A percentile compares a stretch with the other conserved stretches of the same genome.
Conservation (phyloP, 2,329 filamentous ascomycete species). For the Stachybotrys chartarum region DNA sequence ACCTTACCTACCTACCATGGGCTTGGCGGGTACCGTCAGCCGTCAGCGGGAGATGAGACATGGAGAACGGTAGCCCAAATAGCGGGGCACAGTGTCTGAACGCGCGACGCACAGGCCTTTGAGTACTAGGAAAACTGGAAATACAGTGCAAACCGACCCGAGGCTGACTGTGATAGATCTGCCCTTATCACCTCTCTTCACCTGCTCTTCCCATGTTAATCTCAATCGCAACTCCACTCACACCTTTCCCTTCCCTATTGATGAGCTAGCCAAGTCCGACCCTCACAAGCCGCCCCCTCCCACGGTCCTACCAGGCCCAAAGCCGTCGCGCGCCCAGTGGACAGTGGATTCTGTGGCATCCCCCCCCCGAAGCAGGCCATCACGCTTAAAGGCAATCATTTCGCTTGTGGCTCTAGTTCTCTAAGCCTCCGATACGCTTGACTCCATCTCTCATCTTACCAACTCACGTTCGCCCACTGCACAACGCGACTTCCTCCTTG, state of each 20-base stretch:
- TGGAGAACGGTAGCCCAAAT: conserved; percentile 5
- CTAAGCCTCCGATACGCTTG: conserved; percentile 38
- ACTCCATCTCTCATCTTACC: conserved; percentile 14
- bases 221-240: conserved; percentile 34
- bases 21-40: conserved; percentile 21
- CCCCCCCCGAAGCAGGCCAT: conserved; percentile 19
- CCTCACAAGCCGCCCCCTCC: conserved; percentile 6
- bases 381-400: conserved; percentile 41
- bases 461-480: conserved; percentile 18
- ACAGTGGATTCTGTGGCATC: conserved; percentile 7
- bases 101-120: too few species aligned
- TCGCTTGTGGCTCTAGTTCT: conserved; percentile 42
- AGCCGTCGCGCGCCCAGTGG: conserved; percentile 6
- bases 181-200: conserved; percentile 18
- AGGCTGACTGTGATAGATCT: conserved; percentile 11
- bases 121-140: too few species aligned
- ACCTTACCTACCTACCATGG: conserved; percentile 10
- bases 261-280: background rate
- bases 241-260: conserved; percentile 20
- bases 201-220: conserved; percentile 29
- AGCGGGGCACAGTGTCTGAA: background rate
- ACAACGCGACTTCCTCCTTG: conserved; percentile 12
- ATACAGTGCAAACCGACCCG: background rate
- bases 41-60: conserved; percentile 22
- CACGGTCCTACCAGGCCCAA: conserved; percentile 9